Evolutionary conservation across 352 stramenopile species (phyloP).

Genomic region (Phytophthora crassamura): DNA sequence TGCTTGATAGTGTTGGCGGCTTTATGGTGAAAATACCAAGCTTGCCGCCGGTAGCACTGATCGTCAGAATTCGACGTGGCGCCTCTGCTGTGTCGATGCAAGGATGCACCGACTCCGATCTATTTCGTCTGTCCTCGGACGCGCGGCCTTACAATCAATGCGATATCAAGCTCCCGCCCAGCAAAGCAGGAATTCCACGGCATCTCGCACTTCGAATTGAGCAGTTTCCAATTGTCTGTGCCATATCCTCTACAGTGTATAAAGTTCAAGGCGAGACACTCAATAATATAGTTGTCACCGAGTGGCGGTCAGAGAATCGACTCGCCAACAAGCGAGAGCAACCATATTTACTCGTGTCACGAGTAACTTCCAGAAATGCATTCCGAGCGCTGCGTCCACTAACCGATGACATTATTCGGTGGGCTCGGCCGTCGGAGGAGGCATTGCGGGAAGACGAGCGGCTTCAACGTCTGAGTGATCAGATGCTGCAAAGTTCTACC

Average conservation of each 20-base stretch:
- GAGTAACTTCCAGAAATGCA: not conserved
- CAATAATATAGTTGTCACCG: not conserved
- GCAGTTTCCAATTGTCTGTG: not conserved
- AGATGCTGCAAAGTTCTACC: no score
- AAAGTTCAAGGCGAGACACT: slow-evolving; percentile 1
- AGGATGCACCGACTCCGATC: no score
- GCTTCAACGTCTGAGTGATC: not conserved
- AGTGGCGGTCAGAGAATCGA: not conserved
- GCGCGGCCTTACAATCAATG: no score
- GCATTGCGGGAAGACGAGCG: not conserved
- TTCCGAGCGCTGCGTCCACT: not conserved
- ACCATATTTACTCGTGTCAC: slow-evolving; percentile 2
- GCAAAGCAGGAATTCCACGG: not conserved
- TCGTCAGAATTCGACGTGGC: no score
- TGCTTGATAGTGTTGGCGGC: no score
- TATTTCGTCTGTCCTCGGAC: no score
- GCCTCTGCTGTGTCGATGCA: no score
- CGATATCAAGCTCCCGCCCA: not conserved
- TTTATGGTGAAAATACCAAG: no score
- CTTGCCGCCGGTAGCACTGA: no score
- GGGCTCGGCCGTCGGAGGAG: not conserved
- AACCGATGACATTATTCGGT: not conserved
- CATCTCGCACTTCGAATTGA: not conserved
- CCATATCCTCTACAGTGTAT: not conserved
- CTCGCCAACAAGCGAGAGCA: slow-evolving; percentile 13